These are phyloP conservation scores for Phytophthora sansomeana DNA, from an alignment of 352 stramenopile species.

Conservation along the genomic window DNA sequence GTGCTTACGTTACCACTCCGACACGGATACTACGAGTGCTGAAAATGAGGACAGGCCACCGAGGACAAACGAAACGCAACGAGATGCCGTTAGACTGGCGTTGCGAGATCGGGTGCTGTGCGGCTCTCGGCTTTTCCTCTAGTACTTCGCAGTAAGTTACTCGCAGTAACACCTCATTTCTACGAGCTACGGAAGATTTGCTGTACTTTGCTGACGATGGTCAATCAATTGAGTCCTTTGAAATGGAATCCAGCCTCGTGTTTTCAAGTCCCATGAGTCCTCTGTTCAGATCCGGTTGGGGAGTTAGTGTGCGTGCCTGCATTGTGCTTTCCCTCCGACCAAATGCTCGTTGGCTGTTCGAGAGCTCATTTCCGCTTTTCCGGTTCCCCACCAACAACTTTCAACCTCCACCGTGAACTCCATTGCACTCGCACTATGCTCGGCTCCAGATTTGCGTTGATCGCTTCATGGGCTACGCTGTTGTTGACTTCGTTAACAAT, in stretches of 20 bases:
- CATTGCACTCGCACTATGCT: constrained; percentile 15
- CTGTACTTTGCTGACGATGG: constrained; percentile 20
- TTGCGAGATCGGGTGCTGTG: constrained; percentile 45
- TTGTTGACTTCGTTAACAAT: constrained; percentile 14
- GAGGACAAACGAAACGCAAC: constrained; percentile 19
- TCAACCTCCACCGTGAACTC: background rate
- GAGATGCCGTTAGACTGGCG: constrained; percentile 25
- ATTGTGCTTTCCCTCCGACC: too few species aligned
- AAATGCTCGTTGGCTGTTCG: background rate
- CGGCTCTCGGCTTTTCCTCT: constrained; percentile 50
- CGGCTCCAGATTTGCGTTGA: constrained; percentile 12
- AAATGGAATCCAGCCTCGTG: too few species aligned
- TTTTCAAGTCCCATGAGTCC: too few species aligned
- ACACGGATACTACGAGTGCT: background rate
- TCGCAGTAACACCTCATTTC: constrained; percentile 12
- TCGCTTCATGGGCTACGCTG: constrained; percentile 14
- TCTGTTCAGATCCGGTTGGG: too few species aligned
- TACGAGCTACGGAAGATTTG: constrained; percentile 13
- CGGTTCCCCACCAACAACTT: background rate
- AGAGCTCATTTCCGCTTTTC: constrained; percentile 20
- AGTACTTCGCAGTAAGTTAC: too few species aligned
- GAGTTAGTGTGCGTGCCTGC: too few species aligned
- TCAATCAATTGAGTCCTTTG: background rate
- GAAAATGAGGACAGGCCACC: background rate
- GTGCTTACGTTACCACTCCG: constrained; percentile 50